Conservation (phyloP, 23 red algal genomes). For the Chondrus crispus region DNA sequence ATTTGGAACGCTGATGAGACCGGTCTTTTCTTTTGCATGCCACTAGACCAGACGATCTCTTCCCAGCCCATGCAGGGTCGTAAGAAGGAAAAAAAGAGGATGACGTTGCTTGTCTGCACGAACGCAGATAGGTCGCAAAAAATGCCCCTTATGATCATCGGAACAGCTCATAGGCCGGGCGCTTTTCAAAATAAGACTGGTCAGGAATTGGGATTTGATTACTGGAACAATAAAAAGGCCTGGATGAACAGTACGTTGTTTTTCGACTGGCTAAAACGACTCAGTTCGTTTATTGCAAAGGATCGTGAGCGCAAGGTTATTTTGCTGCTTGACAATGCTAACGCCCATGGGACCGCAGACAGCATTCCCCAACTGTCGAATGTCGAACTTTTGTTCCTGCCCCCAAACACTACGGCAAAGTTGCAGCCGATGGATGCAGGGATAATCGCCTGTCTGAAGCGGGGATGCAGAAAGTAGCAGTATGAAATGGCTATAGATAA, state of each 20-base stretch:
- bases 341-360: slow-evolving; percentile 18
- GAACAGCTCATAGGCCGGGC: not conserved
- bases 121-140: slow-evolving; percentile 27
- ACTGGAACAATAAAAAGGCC: slow-evolving; percentile 1
- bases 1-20: slow-evolving; percentile 27
- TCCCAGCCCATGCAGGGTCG: not conserved
- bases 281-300: not conserved
- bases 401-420: not conserved
- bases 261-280: slow-evolving; percentile 18
- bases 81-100: not conserved
- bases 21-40: slow-evolving; percentile 28
- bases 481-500: not conserved
- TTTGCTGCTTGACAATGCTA: slow-evolving; percentile 9
- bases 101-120: slow-evolving; percentile 9
- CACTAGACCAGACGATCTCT: not conserved
- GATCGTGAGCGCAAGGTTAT: slow-evolving; percentile 19
- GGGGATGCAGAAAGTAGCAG: slow-evolving; percentile 13
- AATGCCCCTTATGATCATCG: slow-evolving; percentile 13
- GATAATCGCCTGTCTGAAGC: not conserved
- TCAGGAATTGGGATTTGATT: slow-evolving; percentile 1
- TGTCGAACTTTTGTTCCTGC: slow-evolving; percentile 29
- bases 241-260: slow-evolving; percentile 29
- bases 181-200: not conserved
- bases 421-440: slow-evolving; percentile 27
- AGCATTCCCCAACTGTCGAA: not conserved